phyloP scores from a whole-genome alignment of 345 rosid genomes.

The Durio zibethinus region DNA sequence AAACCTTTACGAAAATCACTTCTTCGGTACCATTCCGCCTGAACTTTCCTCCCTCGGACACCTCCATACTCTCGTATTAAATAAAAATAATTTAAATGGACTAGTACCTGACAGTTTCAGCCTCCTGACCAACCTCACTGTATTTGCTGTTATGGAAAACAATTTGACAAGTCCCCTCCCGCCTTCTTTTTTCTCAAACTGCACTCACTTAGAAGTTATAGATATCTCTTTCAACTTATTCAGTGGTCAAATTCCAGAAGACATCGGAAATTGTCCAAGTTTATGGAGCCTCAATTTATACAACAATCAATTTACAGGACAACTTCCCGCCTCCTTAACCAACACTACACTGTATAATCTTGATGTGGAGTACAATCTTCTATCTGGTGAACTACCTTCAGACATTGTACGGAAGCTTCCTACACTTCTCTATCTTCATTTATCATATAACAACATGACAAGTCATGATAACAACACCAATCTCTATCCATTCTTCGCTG shows the following conservation, averaged over 20 bases:
- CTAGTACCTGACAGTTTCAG: slow-evolving; percentile 33
- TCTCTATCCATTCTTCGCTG: slow-evolving; percentile 33
- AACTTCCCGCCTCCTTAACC: slow-evolving; percentile 36
- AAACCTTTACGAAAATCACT: slow-evolving; percentile 30
- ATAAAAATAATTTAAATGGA: slow-evolving; percentile 34
- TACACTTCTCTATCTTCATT: slow-evolving; percentile 25
- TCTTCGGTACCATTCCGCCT: slow-evolving; percentile 38
- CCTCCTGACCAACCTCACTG: slow-evolving; percentile 28
- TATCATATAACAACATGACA: slow-evolving; percentile 42
- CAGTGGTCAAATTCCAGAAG: slow-evolving; percentile 40
- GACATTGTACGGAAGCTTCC: slow-evolving; percentile 30
- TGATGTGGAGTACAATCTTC: slow-evolving; percentile 42
- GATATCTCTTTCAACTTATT: slow-evolving; percentile 45
- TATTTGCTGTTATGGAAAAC: slow-evolving; percentile 22
- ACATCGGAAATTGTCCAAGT: slow-evolving; percentile 39
- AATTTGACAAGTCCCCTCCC: slow-evolving; percentile 34
- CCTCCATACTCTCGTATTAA: slow-evolving; percentile 29
- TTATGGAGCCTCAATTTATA: slow-evolving; percentile 33
- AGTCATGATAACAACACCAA: slow-evolving; percentile 44
- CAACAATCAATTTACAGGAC: slow-evolving; percentile 41
- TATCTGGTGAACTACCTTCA: slow-evolving; percentile 43
- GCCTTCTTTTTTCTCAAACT: slow-evolving; percentile 41
- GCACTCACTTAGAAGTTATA: slow-evolving; percentile 32
- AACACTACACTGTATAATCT: slow-evolving; percentile 32
- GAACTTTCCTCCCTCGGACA: slow-evolving; percentile 36